Evolutionary conservation across 169 alveolate species (phyloP), one percentile per base, ranked within the genome.

Genomic region (Plasmodium adleri): DNA sequence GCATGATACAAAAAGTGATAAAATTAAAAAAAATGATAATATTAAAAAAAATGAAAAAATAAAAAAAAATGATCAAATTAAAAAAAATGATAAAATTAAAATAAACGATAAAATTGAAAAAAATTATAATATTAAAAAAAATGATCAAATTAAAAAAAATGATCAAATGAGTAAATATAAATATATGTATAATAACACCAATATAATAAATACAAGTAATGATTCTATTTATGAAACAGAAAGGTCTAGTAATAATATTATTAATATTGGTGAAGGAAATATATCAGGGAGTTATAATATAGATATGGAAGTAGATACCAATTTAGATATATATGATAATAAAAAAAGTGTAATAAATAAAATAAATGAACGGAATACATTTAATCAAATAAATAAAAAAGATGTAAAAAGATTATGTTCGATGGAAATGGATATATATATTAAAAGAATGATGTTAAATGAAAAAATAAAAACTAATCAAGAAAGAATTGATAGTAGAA

Each of bases 401-500:
- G 7, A 13, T 56, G 8, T 17, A 56, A 56, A 12, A 12, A 13
- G 10, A 56, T 60, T 83, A 32, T 24, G 74, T 54, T 68, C 92
- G 24, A 72, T 71, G 60, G 87, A 86, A 60, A 60, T 62, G n/a
- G 72, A 86, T 8, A 47, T 86, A 71, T 71, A 49, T 86, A 71
- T 86, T 71, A 86, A 86, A 86, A 86, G 60, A 60, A 60, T 60
- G 45, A 22, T 86, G 20, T 70, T 60, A 86, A 86, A 86, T 64
- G 87, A 86, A 60, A 60, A 39, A 12, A 86, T 86, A 58, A 72
- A 39, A 13, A 26, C 62, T 72, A 86, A 86, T 60, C 92, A 86
- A 50, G 49, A 71, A 59, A 59, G 87, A 20, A 86, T 86, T 71
- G 66, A 70, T 45, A 60, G 59, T n/a, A 73, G 74, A 60, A 76